Percentiles rank a stretch among this genome's conserved stretches.
These are phyloP conservation scores for Zopfochytrium polystomum DNA, from an alignment of 371 early-diverging fungal species.

Conservation along the genomic window DNA sequence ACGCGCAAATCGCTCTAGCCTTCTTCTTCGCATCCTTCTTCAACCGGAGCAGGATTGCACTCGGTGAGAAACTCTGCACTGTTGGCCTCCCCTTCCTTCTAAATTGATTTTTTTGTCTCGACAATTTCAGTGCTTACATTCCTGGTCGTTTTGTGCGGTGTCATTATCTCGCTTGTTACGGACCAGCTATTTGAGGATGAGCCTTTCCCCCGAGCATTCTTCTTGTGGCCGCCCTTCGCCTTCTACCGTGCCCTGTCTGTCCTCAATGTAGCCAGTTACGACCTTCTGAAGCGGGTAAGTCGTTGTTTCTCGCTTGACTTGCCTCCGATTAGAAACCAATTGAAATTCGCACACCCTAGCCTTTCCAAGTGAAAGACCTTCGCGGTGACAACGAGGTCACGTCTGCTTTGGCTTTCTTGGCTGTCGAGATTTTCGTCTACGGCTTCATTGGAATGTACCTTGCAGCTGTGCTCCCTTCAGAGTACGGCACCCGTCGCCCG, in stretches of 20 bases:
- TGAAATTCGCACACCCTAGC: too few species aligned
- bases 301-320: too few species aligned
- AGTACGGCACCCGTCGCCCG: conserved; percentile 61
- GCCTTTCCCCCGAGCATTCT: conserved; percentile 25
- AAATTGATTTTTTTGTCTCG: too few species aligned
- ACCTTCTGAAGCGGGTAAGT: conserved; percentile 48
- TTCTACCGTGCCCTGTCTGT: conserved; percentile 67
- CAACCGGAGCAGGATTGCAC: too few species aligned
- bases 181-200: conserved; percentile 37
- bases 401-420: conserved; percentile 48
- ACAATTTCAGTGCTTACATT: conserved; percentile 56
- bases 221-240: too few species aligned
- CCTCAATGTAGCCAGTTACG: conserved; percentile 74
- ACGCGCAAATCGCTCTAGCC: too few species aligned
- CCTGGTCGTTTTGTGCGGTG: conserved; percentile 58
- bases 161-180: conserved; percentile 55
- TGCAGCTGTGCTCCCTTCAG: conserved; percentile 53
- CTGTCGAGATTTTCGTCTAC: conserved; percentile 51
- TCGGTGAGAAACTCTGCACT: too few species aligned
- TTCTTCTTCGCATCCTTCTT: too few species aligned
- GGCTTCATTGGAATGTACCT: conserved; percentile 55
- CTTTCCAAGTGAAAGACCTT: conserved; percentile 21
- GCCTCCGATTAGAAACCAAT: too few species aligned
- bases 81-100: too few species aligned
- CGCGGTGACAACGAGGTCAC: conserved; percentile 49